Percentiles rank a stretch among this genome's conserved stretches.
Evolutionary conservation across 192 early-diverging fungal species (phyloP).

Genomic region (Phlyctochytrium arcticum): DNA sequence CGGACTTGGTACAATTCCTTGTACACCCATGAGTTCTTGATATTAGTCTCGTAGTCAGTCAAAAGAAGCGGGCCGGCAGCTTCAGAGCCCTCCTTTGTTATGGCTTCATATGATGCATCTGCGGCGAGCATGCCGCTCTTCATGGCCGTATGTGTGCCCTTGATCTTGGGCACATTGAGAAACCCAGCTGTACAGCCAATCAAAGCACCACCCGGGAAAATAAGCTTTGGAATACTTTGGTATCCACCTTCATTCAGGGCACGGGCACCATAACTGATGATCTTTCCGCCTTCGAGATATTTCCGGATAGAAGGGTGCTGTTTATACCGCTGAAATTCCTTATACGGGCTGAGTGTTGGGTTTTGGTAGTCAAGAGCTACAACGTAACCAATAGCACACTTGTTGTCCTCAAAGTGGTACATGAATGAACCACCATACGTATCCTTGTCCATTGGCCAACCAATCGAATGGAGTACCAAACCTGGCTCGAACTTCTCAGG

Average conservation of each 20-base stretch:
- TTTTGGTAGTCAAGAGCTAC: conserved; percentile 93
- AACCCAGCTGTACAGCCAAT: conserved; percentile 96
- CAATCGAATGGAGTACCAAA: conserved; percentile 78
- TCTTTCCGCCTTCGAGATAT: conserved; percentile 84
- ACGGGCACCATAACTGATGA: conserved; percentile 89
- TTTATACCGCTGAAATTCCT: conserved; percentile 97
- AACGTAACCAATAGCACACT: conserved; percentile 83
- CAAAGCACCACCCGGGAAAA: conserved; percentile 91
- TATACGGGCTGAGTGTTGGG: conserved; percentile 92
- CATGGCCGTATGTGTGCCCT: conserved; percentile 99
- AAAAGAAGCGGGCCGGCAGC: conserved; percentile 63
- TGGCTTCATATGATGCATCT: conserved; percentile 78
- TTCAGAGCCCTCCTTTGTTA: conserved; percentile 46
- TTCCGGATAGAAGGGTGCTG: conserved; percentile 82
- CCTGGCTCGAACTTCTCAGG: conserved; percentile 81
- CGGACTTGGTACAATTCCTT: conserved; percentile 88
- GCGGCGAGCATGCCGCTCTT: conserved; percentile 88
- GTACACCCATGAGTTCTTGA: conserved; percentile 85
- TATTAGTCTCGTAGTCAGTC: conserved; percentile 70
- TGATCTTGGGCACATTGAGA: conserved; percentile 97
- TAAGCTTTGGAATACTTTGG: conserved; percentile 92
- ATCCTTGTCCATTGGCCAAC: conserved; percentile 85
- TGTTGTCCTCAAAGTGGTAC: conserved; percentile 91
- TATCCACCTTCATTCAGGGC: conserved; percentile 96
- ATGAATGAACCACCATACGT: conserved; percentile 95